These are phyloP conservation scores for Penicillium chermesinum DNA, from an alignment of 495 filamentous ascomycete species.

Conservation along the genomic window DNA sequence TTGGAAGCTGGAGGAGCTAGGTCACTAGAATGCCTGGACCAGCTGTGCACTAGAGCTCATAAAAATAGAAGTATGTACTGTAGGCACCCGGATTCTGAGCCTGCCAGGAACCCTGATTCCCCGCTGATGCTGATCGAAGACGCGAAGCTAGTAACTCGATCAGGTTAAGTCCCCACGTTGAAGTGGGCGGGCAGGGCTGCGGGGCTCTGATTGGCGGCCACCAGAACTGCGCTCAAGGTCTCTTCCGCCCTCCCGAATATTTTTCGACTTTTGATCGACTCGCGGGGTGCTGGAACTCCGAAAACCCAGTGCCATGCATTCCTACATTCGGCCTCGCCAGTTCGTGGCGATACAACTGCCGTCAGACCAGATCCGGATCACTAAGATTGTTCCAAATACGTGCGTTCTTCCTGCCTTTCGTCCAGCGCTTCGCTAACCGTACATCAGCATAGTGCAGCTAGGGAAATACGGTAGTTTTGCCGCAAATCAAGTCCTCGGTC, in stretches of 20 bases:
- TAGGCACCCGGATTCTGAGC: conserved; percentile 1
- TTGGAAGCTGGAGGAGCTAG: too few species aligned
- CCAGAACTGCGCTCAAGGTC: neutral
- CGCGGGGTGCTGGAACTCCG: neutral
- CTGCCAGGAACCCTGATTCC: too few species aligned
- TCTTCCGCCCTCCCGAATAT: conserved; percentile 13
- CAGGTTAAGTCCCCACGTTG: neutral
- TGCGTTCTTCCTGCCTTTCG: conserved; percentile 43
- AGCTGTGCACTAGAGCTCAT: too few species aligned
- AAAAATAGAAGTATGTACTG: too few species aligned
- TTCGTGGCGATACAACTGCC: conserved; percentile 63
- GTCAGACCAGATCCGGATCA: conserved; percentile 57
- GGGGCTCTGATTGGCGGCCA: conserved; percentile 12
- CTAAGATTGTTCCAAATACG: conserved; percentile 70
- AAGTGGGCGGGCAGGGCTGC: too few species aligned
- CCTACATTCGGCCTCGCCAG: conserved; percentile 56
- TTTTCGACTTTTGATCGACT: conserved; percentile 6
- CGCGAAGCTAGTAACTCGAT: neutral
- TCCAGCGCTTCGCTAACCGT: conserved; percentile 15
- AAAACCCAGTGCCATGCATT: conserved; percentile 32
- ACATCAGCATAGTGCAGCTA: conserved; percentile 65
- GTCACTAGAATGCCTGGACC: too few species aligned
- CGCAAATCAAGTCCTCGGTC: conserved; percentile 76
- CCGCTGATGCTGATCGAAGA: neutral
- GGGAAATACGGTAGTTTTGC: conserved; percentile 89